Evolutionary conservation across 2,329 filamentous ascomycete genomes (phyloP), one percentile per base, ranked within the genome.

Genomic region (Fusarium sororula): DNA sequence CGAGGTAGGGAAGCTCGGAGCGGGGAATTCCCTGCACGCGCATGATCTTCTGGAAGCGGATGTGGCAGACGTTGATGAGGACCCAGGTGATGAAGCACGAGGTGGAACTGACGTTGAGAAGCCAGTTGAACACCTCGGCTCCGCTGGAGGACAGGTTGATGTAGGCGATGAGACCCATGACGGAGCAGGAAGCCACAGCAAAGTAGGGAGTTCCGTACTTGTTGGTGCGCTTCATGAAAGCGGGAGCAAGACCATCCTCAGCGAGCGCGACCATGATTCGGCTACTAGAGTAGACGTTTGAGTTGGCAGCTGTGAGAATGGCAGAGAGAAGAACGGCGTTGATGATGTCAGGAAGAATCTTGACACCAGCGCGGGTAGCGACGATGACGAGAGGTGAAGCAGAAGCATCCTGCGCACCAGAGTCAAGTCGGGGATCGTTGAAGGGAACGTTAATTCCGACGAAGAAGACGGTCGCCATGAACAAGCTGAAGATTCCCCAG

Each of bases 241-340:
- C 80, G 3, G 92, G 92, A 0, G 91, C 91, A 66, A 90, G 89
- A 47, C 89, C 87, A 62, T 91, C 90, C 47, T 90, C 84, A 39
- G 91, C 90, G 18, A 94, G 85, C 15, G 89, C 90, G 71, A 93
- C 86, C 41, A 94, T 85, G 45, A 92, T 91, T 30, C 92, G 90
- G 65, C 89, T 91, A 67, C 90, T 90, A 47, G 91, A 92, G 83
- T 93, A 94, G 67, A 95, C 87, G 82, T 93, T 93, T 20, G 92
- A 93, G 83, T 93, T 94, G 68, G 92, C 93, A 11, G 93, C 93
- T 0, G 92, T 94, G 75, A 94, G 90, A 13, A 95, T 93, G 7
- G 93, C 93, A 0, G 93, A 94, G 28, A 96, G 85, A 15, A 96
- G 89, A 13, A 94, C 90, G 22, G 90, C 93, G 81, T 96, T 96